phyloP scores from a whole-genome alignment of 768 basidiomycete species.

The Mycena belliarum region DNA sequence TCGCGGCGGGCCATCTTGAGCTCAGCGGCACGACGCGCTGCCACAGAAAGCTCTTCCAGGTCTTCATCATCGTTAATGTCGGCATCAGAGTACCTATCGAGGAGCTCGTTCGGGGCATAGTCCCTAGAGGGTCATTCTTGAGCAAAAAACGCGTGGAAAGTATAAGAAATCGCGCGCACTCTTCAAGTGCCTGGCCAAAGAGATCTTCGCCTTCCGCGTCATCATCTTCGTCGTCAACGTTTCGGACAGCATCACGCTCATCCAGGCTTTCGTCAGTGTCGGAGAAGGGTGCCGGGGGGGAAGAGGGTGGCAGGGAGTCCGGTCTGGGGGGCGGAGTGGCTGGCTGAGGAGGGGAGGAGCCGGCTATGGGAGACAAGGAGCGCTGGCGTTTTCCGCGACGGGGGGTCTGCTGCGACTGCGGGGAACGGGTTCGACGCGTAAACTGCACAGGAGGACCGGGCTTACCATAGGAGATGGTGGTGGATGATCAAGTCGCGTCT shows the following conservation, averaged over 20 bases:
- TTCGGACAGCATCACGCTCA: constrained; percentile 65
- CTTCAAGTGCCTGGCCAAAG: constrained; percentile 76
- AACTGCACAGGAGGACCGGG: background rate
- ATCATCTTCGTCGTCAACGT: constrained; percentile 64
- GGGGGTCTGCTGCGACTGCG: constrained; percentile 41
- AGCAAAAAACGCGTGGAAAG: constrained; percentile 14
- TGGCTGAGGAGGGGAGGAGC: constrained; percentile 48
- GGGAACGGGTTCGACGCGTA: constrained; percentile 20
- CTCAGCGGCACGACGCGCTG: constrained; percentile 81
- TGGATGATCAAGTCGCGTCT: constrained; percentile 8
- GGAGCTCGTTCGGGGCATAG: constrained; percentile 77
- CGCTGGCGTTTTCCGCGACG: constrained; percentile 65
- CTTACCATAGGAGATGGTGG: constrained; percentile 12
- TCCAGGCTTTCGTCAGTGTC: constrained; percentile 84
- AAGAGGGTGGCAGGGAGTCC: constrained; percentile 84
- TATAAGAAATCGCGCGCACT: constrained; percentile 44
- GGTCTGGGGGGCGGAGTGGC: constrained; percentile 51
- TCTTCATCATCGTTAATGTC: constrained; percentile 85
- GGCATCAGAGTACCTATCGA: constrained; percentile 86
- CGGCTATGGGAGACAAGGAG: constrained; percentile 53
- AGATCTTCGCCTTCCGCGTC: constrained; percentile 93
- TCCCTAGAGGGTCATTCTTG: constrained; percentile 51
- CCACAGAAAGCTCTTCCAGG: constrained; percentile 64
- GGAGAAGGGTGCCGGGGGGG: constrained; percentile 79
- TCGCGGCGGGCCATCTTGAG: constrained; percentile 87